A percentile compares a stretch with the other conserved stretches of the same genome.
phyloP scores from a whole-genome alignment of 140 eudicot genomes.

The Cichorium intybus region DNA sequence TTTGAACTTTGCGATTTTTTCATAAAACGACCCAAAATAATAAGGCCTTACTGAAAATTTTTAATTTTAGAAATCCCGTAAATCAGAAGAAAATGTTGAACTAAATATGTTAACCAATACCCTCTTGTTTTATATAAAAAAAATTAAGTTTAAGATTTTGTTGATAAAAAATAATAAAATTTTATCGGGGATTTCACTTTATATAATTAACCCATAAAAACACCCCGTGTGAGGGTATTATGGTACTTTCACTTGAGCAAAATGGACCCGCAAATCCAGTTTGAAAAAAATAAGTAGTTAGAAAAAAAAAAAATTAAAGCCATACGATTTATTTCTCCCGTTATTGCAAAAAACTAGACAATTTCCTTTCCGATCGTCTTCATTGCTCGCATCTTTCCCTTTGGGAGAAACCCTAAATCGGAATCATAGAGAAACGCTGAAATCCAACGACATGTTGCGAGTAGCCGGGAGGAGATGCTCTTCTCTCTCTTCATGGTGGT shows the following conservation, averaged over 20 bases:
- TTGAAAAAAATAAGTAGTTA: neutral
- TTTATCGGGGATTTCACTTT: no score
- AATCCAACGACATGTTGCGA: slow-evolving; percentile 35
- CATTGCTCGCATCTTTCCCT: slow-evolving; percentile 4
- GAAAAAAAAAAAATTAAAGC: neutral
- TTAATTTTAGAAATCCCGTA: no score
- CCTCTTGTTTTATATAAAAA: no score
- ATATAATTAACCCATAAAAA: no score
- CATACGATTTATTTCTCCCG: slow-evolving; percentile 18
- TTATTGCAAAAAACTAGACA: slow-evolving; percentile 8
- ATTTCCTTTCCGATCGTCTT: slow-evolving; percentile 10
- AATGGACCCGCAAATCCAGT: neutral
- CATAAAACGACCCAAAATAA: no score
- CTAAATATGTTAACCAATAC: no score
- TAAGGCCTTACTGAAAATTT: no score
- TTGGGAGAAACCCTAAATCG: slow-evolving; percentile 30
- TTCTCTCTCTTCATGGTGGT: slow-evolving; percentile 47
- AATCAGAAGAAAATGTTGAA: no score
- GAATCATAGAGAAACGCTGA: slow-evolving; percentile 16
- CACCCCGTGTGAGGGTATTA: no score
- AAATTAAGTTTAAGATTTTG: no score
- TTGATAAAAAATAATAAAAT: no score
- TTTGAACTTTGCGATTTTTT: no score
- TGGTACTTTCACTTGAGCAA: neutral
- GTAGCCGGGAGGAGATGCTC: slow-evolving; percentile 59